Base-by-base conservation (phyloP, 495 filamentous ascomycete genomes). In the Talaromyces proteolyticus region DNA sequence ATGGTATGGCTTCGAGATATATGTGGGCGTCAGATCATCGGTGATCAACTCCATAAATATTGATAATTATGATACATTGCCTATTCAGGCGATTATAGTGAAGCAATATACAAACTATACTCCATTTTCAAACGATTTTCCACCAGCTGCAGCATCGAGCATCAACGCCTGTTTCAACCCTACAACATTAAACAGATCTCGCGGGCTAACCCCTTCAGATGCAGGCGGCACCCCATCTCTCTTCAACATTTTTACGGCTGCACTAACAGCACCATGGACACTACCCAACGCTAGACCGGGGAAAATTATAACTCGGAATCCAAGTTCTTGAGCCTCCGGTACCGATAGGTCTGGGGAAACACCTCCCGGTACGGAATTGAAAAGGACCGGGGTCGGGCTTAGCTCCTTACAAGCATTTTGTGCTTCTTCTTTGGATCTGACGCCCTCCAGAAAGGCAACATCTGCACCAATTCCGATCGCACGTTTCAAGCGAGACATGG, bases 381-480 rank as follows among this genome's bases (percentile, higher is more conserved):
- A 60, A 23, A 66, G 40, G 6, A 61, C 52, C 7, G 63, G 63
- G 3, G 54, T 61, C 1, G 62, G 59, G 1, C 34, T 49, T 1
- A 65, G 42, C 18, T 62, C 62, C 10, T 44, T 5, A 22, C 51
- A 55, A 20, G 58, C 53, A 12, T 53, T 52, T 39, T 36, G 18
- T 8, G 47, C 50, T 26, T 58, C 26, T n/a, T 58, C 56, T 24
- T 45, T 47, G 7, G 56, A 70, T 23, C 66, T 69, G 47, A 81
- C 52, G 8, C 74, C 81, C 57, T 85, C 81, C 3, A 86, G 64
- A 51, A 85, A 77, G 7, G 64, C 76, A 2, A 76, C 76, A 51
- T 85, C 81, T 2, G 76, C 75, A 24, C 80, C 75, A 19, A 66
- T 55, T 4, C 66, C 58, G 6, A 69, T 59, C 4, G 79, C 79